Evolutionary conservation across 495 filamentous ascomycete species (phyloP).

Genomic region (Podospora pseudocomata): DNA sequence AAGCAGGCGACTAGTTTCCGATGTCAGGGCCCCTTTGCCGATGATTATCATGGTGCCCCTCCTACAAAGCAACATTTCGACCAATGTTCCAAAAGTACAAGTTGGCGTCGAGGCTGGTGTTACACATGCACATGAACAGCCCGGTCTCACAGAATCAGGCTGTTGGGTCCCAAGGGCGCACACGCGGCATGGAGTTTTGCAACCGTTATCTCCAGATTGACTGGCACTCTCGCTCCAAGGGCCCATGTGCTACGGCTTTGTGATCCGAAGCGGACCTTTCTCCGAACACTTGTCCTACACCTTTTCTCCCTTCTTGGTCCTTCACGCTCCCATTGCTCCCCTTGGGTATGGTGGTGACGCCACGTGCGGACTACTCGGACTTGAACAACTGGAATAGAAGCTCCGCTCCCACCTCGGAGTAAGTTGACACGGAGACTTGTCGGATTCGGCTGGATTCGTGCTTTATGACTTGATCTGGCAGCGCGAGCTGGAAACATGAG

Average conservation of each 20-base stretch:
- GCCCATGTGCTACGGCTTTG: neutral
- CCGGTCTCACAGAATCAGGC: neutral
- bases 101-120: neutral
- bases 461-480: neutral
- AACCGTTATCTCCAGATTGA: neutral
- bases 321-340: neutral
- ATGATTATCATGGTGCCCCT: neutral
- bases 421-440: neutral
- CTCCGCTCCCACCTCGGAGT: neutral
- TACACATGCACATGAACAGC: neutral
- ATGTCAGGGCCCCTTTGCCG: neutral
- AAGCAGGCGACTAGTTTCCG: neutral
- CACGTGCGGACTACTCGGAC: neutral
- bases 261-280: neutral
- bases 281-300: neutral
- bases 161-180: neutral
- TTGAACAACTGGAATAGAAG: neutral
- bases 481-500: neutral
- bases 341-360: neutral
- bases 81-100: neutral
- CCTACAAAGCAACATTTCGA: neutral
- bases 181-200: neutral
- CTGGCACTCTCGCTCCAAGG: neutral
- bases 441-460: neutral
- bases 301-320: neutral